Base-by-base conservation (phyloP, 1,139 yeast genomes). In the Suhomyces bribrorum region DNA sequence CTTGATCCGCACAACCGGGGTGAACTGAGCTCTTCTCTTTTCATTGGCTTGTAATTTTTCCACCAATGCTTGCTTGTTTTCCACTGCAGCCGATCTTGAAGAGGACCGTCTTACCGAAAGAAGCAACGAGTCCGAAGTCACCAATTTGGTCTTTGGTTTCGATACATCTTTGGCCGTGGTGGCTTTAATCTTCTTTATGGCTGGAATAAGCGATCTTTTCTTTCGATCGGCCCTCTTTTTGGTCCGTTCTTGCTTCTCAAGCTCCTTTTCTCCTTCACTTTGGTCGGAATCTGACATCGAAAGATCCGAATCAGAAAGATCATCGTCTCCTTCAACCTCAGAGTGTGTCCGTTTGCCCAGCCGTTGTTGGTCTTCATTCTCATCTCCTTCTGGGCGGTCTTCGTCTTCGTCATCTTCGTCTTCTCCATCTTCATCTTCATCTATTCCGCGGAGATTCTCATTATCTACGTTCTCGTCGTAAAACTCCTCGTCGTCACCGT, bases 401-500 rank as follows among this genome's bases (percentile, higher is more conserved):
- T 39, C 48, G 6, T 41, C 48, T 3, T 38, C 54, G 4, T 39
- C 47, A 5, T 47, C 55, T 1, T 40, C 52, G 1, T 53, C 61
- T 3, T 54, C 59, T 1, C 49, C 53, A 8, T 55, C 63, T 2
- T 44, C 59, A 4, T 53, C 63, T 16, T 66, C 77, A 3, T 68
- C 61, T 8, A 56, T 48, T 4, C 52, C 56, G 7, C 41, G 39
- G 23, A 45, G 37, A 9, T 50, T 52, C 24, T 45, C 51, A 24
- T 43, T 46, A 12, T 46, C 51, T 4, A 41, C 48, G 14, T 73
- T 75, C 15, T 59, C 59, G 25, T 63, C 74, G 36, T 61, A 56
- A 57, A 87, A 88, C 50, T 88, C 97, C 29, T 67, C 79, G 56
- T 88, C 97, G 37, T 85, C 85, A 25, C 78, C 97, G 42, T 86